Base-by-base conservation (phyloP, 495 filamentous ascomycete genomes). In the Hypoxylon fuscum region DNA sequence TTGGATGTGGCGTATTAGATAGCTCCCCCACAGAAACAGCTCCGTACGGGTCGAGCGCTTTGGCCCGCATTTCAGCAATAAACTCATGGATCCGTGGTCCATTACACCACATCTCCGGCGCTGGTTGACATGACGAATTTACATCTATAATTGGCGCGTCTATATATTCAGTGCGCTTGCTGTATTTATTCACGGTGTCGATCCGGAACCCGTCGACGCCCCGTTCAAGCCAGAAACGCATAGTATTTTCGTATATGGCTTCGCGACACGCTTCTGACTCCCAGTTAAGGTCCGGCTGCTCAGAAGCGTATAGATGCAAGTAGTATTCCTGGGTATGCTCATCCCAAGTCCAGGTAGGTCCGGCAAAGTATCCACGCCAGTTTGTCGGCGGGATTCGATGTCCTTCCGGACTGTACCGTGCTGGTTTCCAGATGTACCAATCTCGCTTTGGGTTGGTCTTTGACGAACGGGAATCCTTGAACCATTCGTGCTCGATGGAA, bases 221-320 rank as follows among this genome's bases (percentile, higher is more conserved):
- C 41, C 81, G 85, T 55, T 89, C 76, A 0, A 92, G 80, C 89
- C 89, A 91, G 74, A 91, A 92, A 4, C 81, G 76, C 79, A 91
- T 86, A 10, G 74, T 70, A 31, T 84, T 83, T 27, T 85, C 79
- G 49, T 89, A 85, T 18, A 91, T 87, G 1, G 88, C 88, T 54
- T 85, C 71, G 5, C 87, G 78, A 5, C 84, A 81, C 3, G 77
- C 81, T 5, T 78, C 78, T 20, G 85, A 84, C 59, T 91, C 87
- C 88, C 88, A 91, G 75, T 92, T 92, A 5, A 92, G 80, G 64
- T 92, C 89, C 0, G 89, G 88, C 58, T 91, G 87, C 43, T 86
- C 79, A 4, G 76, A 74, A 2, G 84, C 81, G 55, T 88, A 91
- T 8, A 90, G 75, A 62, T 89, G 87, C 2, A 92, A 80, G 64